Evolutionary conservation across 2,329 filamentous ascomycete species (phyloP).

Genomic region (Pseudocercospora vitis): DNA sequence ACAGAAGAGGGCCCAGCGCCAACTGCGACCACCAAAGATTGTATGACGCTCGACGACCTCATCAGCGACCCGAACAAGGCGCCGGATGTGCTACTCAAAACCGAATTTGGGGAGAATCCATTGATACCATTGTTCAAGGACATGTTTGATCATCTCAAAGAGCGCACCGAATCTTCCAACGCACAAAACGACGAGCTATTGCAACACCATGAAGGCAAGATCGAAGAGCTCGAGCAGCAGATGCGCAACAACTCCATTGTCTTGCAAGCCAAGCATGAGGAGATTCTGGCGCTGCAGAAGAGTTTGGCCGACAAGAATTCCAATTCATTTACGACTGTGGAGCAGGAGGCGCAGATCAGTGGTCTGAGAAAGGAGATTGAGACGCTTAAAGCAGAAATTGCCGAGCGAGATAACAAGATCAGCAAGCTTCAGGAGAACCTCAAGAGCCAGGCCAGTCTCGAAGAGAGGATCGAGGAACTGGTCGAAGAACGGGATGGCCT

Average conservation of each 20-base stretch:
- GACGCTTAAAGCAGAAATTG: slow-evolving; percentile 71
- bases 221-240: slow-evolving; percentile 64
- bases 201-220: slow-evolving; percentile 29
- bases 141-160: slow-evolving; percentile 23
- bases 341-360: slow-evolving; percentile 67
- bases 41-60: slow-evolving; percentile 25
- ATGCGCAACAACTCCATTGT: slow-evolving; percentile 71
- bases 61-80: slow-evolving; percentile 21
- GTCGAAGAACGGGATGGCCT: slow-evolving; percentile 30
- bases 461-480: slow-evolving; percentile 30
- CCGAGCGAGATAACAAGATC: slow-evolving; percentile 33
- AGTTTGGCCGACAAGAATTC: slow-evolving; percentile 68
- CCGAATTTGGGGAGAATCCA: slow-evolving; percentile 26
- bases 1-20: slow-evolving; percentile 46
- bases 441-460: slow-evolving; percentile 29
- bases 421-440: slow-evolving; percentile 26
- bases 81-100: slow-evolving; percentile 19
- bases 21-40: slow-evolving; percentile 23
- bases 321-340: slow-evolving; percentile 27
- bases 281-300: slow-evolving; percentile 80
- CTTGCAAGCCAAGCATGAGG: slow-evolving; percentile 79
- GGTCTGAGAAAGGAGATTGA: slow-evolving; percentile 87
- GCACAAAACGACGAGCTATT: slow-evolving; percentile 26
- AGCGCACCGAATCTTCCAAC: slow-evolving; percentile 17
- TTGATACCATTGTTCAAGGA: slow-evolving; percentile 23